Evolutionary conservation across 495 filamentous ascomycete genomes (phyloP), one percentile per base, ranked within the genome.

Genomic region (Lophiostoma macrostomum): DNA sequence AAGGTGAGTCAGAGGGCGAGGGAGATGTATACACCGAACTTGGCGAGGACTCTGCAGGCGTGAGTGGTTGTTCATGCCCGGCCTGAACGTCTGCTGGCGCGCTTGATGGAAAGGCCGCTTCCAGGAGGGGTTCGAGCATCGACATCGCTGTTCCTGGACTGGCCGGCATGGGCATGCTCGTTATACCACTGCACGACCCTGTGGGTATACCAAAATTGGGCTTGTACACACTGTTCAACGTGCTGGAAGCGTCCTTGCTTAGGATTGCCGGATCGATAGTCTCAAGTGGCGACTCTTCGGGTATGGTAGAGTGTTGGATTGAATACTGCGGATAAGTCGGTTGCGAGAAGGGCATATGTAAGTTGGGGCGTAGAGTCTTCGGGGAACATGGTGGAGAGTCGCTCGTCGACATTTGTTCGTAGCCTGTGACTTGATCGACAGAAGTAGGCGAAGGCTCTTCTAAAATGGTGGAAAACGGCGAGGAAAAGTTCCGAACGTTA

Each of bases 321-420:
- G 19, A 24, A 43, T 27, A 28, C n/a, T 38, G 29, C 24, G 25
- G 7, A 20, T 30, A 13, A 34, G 13, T 13, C 13, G 35, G 32
- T 39, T 20, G 43, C 37, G 14, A 18, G 34, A 28, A 59, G 50
- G 4, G 34, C 38, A 12, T 41, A 38, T 11, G n/a, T n/a, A n/a
- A n/a, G n/a, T n/a, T n/a, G n/a, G 60, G 60, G 23, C 16, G 53
- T 12, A 55, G 42, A 3, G 50, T 54, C 49, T 68, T 64, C 13
- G 66, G 64, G 11, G 66, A 68, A 38, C 60, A 64, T 0, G 64
- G 66, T 12, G 66, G 66, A 8, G 66, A 63, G 27, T 66, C 60
- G 31, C 54, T 40, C 19, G 55, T 35, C 27, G 45, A 41, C 28
- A 47, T 20, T 19, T 42, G 50, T 39, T 53, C 39, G 19, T 56